A percentile compares a stretch with the other conserved stretches of the same genome.
Conservation (phyloP, 2,329 filamentous ascomycete genomes). For the Aspergillus fructus region DNA sequence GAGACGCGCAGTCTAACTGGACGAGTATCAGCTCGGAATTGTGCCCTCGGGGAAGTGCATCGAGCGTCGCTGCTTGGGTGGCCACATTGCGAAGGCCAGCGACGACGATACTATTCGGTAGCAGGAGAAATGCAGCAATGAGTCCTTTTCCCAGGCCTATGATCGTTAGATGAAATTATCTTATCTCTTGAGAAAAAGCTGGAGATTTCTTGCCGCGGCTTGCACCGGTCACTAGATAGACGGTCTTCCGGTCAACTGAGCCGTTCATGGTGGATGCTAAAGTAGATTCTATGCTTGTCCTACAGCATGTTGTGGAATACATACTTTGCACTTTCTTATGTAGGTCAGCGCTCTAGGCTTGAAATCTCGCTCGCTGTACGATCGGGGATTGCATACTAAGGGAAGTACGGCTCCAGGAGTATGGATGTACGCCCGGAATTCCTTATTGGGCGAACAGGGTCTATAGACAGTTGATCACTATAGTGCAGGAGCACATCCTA, state of each 20-base stretch:
- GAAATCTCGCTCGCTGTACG: not conserved
- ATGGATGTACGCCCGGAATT: too few relatives aligned
- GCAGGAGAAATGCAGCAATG: not conserved
- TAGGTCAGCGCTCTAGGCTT: not conserved
- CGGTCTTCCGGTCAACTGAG: not conserved
- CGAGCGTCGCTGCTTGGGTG: not conserved
- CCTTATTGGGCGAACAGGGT: not conserved
- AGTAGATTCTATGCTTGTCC: not conserved
- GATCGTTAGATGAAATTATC: not conserved
- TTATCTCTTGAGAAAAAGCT: too few relatives aligned
- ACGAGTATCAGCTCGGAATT: not conserved
- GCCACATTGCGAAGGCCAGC: not conserved
- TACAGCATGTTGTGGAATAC: too few relatives aligned
- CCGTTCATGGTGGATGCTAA: not conserved
- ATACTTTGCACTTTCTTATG: not conserved
- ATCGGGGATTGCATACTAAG: not conserved
- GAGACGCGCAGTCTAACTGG: not conserved
- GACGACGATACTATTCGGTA: not conserved
- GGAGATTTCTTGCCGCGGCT: not conserved
- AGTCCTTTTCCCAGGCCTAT: not conserved
- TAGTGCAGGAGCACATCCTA: not conserved
- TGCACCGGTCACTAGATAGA: constrained; percentile 3
- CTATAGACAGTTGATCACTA: not conserved
- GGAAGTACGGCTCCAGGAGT: too few relatives aligned
- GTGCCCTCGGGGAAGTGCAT: not conserved